These are phyloP conservation scores for Flaveria bidentis DNA, from an alignment of 129 eudicot species.

Conservation along the genomic window DNA sequence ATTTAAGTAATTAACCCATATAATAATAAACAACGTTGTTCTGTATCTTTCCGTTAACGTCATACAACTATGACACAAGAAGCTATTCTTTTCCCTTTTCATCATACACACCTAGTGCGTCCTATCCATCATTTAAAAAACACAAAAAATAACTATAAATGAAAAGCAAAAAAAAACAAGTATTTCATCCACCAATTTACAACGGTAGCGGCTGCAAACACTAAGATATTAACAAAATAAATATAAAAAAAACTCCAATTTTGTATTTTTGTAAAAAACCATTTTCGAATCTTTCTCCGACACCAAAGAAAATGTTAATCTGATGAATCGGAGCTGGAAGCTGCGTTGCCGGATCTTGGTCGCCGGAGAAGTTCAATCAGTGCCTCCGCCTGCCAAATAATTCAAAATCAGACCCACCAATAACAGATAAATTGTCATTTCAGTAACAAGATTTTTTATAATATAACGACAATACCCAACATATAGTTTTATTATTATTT, in stretches of 20 bases:
- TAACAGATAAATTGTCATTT: constrained; percentile 6
- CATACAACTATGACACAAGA: too few relatives aligned
- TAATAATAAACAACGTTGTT: too few relatives aligned
- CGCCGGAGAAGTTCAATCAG: constrained; percentile 78
- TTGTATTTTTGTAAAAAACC: constrained; percentile 7
- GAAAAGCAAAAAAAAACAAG: too few relatives aligned
- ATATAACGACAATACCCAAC: background rate
- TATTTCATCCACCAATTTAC: too few relatives aligned
- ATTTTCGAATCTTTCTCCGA: constrained; percentile 2
- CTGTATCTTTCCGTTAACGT: too few relatives aligned
- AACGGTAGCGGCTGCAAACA: too few relatives aligned
- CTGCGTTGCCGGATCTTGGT: constrained; percentile 75
- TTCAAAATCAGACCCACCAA: constrained; percentile 29
- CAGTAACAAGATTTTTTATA: background rate
- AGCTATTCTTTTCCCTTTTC: too few relatives aligned
- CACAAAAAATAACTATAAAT: too few relatives aligned
- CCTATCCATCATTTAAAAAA: too few relatives aligned
- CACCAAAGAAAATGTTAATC: constrained; percentile 32
- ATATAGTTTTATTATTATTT: background rate
- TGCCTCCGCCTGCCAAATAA: constrained; percentile 63
- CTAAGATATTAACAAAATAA: too few relatives aligned
- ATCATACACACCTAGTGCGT: too few relatives aligned
- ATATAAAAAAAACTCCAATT: background rate
- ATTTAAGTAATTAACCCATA: too few relatives aligned
- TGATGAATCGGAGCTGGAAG: constrained; percentile 50